Evolutionary conservation across 2,329 filamentous ascomycete genomes (phyloP).

Genomic region (Pestalotiopsis sp.): DNA sequence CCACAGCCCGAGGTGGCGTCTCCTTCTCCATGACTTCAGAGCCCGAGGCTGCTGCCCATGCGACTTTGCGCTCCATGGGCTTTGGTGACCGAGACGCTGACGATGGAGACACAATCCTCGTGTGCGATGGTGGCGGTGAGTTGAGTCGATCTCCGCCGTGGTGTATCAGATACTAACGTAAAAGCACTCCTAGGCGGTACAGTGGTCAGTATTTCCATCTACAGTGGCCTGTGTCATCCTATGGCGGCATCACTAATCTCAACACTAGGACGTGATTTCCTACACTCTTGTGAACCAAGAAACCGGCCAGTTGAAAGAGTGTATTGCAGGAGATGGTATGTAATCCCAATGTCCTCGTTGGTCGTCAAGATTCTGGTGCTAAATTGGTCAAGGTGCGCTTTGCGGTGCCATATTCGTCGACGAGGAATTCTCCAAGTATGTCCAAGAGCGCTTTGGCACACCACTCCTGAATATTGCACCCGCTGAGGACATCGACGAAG

Average conservation of each 20-base stretch:
- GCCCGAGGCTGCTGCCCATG: neutral
- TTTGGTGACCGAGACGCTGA: neutral
- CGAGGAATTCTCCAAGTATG: neutral
- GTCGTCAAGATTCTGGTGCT: neutral
- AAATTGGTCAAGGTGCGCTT: neutral
- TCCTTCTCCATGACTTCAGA: slow-evolving; percentile 5
- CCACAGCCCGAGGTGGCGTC: neutral
- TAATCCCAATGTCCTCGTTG: neutral
- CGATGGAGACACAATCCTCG: neutral
- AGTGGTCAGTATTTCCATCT: neutral
- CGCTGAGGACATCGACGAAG: neutral
- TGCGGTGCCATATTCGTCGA: slow-evolving; percentile 1
- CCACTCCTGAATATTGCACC: neutral
- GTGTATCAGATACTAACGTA: neutral
- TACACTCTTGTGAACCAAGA: neutral
- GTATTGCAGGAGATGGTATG: neutral
- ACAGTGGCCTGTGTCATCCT: neutral
- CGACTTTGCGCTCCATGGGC: neutral
- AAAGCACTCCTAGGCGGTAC: neutral
- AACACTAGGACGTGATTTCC: neutral
- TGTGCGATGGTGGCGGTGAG: neutral
- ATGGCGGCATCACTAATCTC: neutral
- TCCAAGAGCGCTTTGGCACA: neutral
- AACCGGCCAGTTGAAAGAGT: neutral
- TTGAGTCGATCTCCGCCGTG: neutral